Evolutionary conservation across 495 filamentous ascomycete species (phyloP).

Genomic region (Penicillium riverlandense): DNA sequence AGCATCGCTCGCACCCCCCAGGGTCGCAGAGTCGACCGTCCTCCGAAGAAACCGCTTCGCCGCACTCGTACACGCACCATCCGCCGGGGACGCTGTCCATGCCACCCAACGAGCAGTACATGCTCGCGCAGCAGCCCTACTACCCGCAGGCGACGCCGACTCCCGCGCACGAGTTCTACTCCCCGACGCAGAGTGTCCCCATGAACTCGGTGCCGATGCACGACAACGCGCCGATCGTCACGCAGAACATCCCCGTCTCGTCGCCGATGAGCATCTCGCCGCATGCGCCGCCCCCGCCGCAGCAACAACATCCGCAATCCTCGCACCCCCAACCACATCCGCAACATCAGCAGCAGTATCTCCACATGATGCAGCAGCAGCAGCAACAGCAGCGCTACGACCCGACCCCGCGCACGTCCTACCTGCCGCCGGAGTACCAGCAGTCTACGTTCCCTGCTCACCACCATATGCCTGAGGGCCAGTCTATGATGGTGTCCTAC

Average conservation of each 20-base stretch:
- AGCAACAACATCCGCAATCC: conserved; percentile 26
- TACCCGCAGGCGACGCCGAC: conserved; percentile 29
- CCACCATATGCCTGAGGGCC: conserved; percentile 24
- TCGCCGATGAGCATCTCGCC: conserved; percentile 23
- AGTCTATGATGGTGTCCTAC: conserved; percentile 33
- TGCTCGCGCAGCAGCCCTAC: conserved; percentile 34
- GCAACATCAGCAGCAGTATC: conserved; percentile 17
- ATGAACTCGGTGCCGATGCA: conserved; percentile 27
- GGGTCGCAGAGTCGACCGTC: conserved; percentile 42
- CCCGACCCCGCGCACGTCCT: conserved; percentile 23
- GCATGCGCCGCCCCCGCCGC: conserved; percentile 29
- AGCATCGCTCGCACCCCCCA: conserved; percentile 59
- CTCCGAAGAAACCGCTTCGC: conserved; percentile 35
- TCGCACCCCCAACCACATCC: conserved; percentile 27
- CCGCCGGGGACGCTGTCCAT: conserved; percentile 22
- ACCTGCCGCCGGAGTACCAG: conserved; percentile 30
- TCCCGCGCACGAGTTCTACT: conserved; percentile 27
- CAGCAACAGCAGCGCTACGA: conserved; percentile 33
- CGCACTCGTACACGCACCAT: conserved; percentile 30
- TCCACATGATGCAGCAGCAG: conserved; percentile 14
- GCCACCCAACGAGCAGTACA: conserved; percentile 28
- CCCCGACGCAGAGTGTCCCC: conserved; percentile 21
- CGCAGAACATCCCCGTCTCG: conserved; percentile 24
- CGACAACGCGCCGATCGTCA: conserved; percentile 20
- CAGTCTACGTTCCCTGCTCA: conserved; percentile 19